Evolutionary conservation across 371 early-diverging fungal genomes (phyloP).

Genomic region (Apophysomyces ossiformis): DNA sequence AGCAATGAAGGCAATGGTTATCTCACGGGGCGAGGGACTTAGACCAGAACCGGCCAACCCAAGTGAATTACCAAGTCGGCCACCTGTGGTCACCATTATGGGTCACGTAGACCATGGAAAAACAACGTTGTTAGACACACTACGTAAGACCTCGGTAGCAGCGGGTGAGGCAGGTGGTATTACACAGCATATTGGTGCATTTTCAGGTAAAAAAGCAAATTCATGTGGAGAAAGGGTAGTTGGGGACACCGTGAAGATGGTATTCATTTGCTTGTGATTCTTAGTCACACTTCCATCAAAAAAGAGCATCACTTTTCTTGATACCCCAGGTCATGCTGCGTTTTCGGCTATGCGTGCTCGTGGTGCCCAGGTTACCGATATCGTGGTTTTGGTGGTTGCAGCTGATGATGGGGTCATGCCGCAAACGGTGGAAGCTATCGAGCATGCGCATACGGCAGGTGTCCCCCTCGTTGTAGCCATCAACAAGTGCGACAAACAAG

Average conservation of each 20-base stretch:
- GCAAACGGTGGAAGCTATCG: slow-evolving; percentile 94
- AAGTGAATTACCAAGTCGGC: slow-evolving; percentile 71
- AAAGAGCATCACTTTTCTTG: slow-evolving; percentile 90
- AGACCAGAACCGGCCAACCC: slow-evolving; percentile 72
- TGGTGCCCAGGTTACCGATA: slow-evolving; percentile 93
- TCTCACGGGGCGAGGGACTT: neutral
- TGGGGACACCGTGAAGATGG: neutral
- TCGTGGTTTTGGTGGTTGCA: slow-evolving; percentile 94
- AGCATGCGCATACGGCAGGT: slow-evolving; percentile 86
- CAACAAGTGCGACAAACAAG: slow-evolving; percentile 96
- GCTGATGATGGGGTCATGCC: slow-evolving; percentile 99
- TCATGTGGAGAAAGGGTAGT: neutral
- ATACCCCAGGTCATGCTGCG: slow-evolving; percentile 97
- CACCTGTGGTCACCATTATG: slow-evolving; percentile 97
- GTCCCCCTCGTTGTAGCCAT: slow-evolving; percentile 96
- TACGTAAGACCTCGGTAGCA: slow-evolving; percentile 91
- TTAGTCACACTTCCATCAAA: slow-evolving; percentile 64
- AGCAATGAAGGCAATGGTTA: neutral
- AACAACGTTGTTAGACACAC: slow-evolving; percentile 94
- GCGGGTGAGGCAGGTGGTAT: slow-evolving; percentile 97
- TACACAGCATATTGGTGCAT: slow-evolving; percentile 98
- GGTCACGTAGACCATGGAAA: slow-evolving; percentile 99
- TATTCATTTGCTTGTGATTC: neutral
- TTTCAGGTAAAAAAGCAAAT: slow-evolving; percentile 65
- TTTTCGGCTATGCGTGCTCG: slow-evolving; percentile 94